These are phyloP conservation scores for Coprinellus micaceus DNA, from an alignment of 768 basidiomycete species.

Conservation along the genomic window DNA sequence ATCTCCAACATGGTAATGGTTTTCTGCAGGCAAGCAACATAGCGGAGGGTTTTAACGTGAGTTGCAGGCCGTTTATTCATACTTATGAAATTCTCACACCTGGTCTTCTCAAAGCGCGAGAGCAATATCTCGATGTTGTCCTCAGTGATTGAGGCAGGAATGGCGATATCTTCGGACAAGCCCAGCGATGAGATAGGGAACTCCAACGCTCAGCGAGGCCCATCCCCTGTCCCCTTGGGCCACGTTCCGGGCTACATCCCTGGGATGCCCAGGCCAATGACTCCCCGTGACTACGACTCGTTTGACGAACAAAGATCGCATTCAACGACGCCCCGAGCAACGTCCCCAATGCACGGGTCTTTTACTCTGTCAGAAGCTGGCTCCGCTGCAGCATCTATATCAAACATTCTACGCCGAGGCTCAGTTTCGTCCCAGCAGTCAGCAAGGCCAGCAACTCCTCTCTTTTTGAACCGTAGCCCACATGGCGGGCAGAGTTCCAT, in stretches of 20 bases:
- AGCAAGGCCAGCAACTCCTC: slow-evolving; percentile 47
- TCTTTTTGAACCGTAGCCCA: slow-evolving; percentile 53
- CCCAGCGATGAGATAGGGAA: slow-evolving; percentile 23
- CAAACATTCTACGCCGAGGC: slow-evolving; percentile 45
- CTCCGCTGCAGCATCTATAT: slow-evolving; percentile 30
- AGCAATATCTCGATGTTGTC: slow-evolving; percentile 34
- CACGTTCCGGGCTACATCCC: slow-evolving; percentile 81
- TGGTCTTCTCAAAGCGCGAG: slow-evolving; percentile 26
- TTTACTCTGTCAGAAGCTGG: slow-evolving; percentile 26
- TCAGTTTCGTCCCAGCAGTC: slow-evolving; percentile 50
- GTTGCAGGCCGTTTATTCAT: not conserved
- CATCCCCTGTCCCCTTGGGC: slow-evolving; percentile 61
- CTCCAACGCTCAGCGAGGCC: slow-evolving; percentile 34
- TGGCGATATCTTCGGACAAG: slow-evolving; percentile 68
- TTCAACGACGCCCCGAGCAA: slow-evolving; percentile 78
- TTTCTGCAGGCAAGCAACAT: not conserved
- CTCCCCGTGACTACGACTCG: slow-evolving; percentile 72
- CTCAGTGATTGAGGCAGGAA: slow-evolving; percentile 55
- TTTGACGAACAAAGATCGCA: slow-evolving; percentile 64
- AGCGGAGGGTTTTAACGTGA: slow-evolving; percentile 2
- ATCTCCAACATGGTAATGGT: slow-evolving; percentile 24
- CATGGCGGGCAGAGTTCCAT: slow-evolving; percentile 2
- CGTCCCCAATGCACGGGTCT: slow-evolving; percentile 49
- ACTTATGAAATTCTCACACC: slow-evolving; percentile 10
- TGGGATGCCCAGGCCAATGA: slow-evolving; percentile 89